Base-by-base conservation (phyloP, 495 filamentous ascomycete genomes). In the Trichocladium antarcticum region DNA sequence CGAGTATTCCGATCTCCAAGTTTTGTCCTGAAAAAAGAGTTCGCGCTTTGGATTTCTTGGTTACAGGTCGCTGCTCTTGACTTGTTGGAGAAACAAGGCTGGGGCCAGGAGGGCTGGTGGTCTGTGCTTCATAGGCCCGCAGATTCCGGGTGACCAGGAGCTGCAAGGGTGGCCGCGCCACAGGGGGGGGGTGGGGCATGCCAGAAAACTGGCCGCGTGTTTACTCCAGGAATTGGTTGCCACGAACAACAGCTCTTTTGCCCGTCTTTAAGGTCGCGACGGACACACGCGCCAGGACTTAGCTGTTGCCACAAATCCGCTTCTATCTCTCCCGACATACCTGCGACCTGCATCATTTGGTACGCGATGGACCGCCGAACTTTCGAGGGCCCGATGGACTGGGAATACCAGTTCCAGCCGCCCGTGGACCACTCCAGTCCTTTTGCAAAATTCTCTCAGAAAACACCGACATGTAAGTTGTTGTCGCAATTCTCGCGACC, bases 321-420 rank as follows among this genome's bases (percentile, higher is more conserved):
- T 37, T 41, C 12, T n/a, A n/a, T n/a, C n/a, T n/a, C n/a, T n/a
- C n/a, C n/a, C n/a, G n/a, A n/a, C n/a, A n/a, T n/a, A n/a, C n/a
- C n/a, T n/a, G n/a, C n/a, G n/a, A n/a, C n/a, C n/a, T n/a, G n/a
- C n/a, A n/a, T n/a, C n/a, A 28, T 43, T 40, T 16, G 38, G 42
- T 38, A 10, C 47, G 35, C 37, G 37, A 73, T 75, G 71, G 62
- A 69, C 8, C 61, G 65, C 34, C 65, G 72, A 51, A 68, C 61
- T 0, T 66, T 57, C 36, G 72, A 73, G 44, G 62, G 68, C 49
- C 68, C 61, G 38, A 75, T 75, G 72, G 72, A 75, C 45, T 75
- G 71, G 70, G 68, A 75, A 45, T 72, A 71, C 60, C 62, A 72
- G 50, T 58, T 59, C 37, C 32, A 61, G 37, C 69, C 60, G 3